Base-by-base conservation (phyloP, 306 rosid species). In the Nissolia schottii region DNA sequence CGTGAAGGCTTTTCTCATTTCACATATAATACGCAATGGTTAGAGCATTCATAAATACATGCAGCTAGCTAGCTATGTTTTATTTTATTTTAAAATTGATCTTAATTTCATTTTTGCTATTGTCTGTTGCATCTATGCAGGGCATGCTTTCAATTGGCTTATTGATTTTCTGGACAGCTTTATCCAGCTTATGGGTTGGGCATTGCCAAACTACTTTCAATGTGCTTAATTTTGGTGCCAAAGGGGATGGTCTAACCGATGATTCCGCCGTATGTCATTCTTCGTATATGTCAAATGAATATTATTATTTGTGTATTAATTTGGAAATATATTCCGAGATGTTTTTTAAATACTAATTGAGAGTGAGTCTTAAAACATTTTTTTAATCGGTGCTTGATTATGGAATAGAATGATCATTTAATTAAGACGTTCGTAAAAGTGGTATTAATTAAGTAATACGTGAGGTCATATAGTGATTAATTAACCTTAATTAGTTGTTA, bases 191-290 rank as follows among this genome's bases (percentile, higher is more conserved):
- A 24, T 23, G 51, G 54, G 10, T 46, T 9, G 70, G 69, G 8
- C 32, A 19, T 4, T 32, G 50, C 35, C 51, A 14, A 23, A 55
- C 4, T 11, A 18, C 32, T 38, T 57, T 72, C 12, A 8, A 79
- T 37, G 64, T 79, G 41, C 58, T 73, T 48, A 25, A n/a, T 6
- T 73, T 23, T 37, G 79, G 83, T 48, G 79, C 79, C 16, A 9
- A 0, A 56, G 83, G 70, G 60, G 28, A 79, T 65, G 79, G 48
- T 11, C 58, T 2, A 35, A 48, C 38, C 6, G 75, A 79, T 37
- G 79, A 73, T 64, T 40, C 81, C 12, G 18, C 1, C 6, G 60
- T 54, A 54, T 54, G 18, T 54, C 10, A 9, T 23, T 53, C 34
- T 24, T 54, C 12, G 18, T 24, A 54, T 23, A 23, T 54, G 29